Evolutionary conservation across 164 flowering plant genomes (phyloP), one percentile per base, ranked within the genome.

Genomic region (Annona squamosa): DNA sequence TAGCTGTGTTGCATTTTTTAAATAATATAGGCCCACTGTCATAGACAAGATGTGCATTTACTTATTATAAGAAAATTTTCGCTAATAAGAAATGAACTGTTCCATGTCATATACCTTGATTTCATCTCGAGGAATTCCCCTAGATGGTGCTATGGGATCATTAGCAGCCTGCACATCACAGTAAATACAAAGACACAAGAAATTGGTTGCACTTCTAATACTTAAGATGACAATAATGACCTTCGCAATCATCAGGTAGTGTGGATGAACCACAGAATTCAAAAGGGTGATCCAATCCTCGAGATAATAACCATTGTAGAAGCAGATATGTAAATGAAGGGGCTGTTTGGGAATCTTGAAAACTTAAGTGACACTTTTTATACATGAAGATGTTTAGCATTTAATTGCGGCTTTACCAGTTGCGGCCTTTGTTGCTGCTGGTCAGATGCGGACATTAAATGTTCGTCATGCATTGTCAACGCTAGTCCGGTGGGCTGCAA

Each of bases 141-240:
- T 77, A 41, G 87, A 77, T 69, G 99, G 99, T 75, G 99, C 98
- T 78, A 94, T 91, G 63, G 99, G 99, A 84, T 94, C 99, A 82
- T 92, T 92, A 63, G 78, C 91, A 76, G 99, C 98, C 99, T 94
- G 84, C 74, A 84, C 76, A 77, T 43, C 73, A 78, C 12, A 63
- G 17, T 72, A 72, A 72, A 42, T 44, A 48, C 12, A 76, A 47
- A 43, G 43, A 62, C 45, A 13, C 12, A 9, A 44, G 47, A 17
- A 48, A 65, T 43, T 17, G 16, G 12, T 9, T 45, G 16, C 13
- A 62, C 4, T 48, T 19, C 48, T 69, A 19, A 7, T 12, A 48
- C 4, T 37, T 26, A 26, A 26, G 37, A 26, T 26, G 37, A 26
- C 44, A 69, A 69, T 41, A 13, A 41, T 19, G 57, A 44, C 46